These are phyloP conservation scores for Pythium periplocum DNA, from an alignment of 352 stramenopile genomes.

Conservation along the genomic window DNA sequence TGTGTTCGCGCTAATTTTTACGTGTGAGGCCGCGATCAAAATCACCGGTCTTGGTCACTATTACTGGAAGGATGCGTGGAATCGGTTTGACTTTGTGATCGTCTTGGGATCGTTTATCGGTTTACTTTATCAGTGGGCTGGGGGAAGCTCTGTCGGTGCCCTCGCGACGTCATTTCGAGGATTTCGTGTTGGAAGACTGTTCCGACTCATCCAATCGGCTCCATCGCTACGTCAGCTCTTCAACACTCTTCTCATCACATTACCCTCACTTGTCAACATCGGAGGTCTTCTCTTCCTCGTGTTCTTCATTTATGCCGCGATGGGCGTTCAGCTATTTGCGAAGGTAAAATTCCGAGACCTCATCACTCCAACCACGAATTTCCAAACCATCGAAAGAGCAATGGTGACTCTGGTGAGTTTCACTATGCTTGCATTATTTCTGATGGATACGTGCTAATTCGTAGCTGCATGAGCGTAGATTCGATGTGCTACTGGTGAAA, in stretches of 20 bases:
- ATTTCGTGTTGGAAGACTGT: constrained; percentile 75
- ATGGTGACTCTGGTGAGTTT: constrained; percentile 48
- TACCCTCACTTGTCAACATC: constrained; percentile 87
- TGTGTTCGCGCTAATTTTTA: constrained; percentile 81
- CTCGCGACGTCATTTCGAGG: constrained; percentile 68
- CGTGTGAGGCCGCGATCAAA: constrained; percentile 79
- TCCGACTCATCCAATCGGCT: constrained; percentile 68
- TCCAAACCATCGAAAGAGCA: constrained; percentile 75
- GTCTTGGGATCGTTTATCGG: constrained; percentile 44
- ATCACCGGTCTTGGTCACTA: constrained; percentile 64
- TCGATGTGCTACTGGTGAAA: constrained; percentile 88
- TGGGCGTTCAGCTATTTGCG: constrained; percentile 89
- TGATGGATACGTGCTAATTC: constrained; percentile 18
- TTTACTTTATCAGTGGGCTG: constrained; percentile 42
- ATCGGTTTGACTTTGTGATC: constrained; percentile 79
- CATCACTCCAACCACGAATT: constrained; percentile 80
- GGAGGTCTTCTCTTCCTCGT: constrained; percentile 82
- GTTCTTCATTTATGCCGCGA: constrained; percentile 90
- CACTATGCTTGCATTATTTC: background rate
- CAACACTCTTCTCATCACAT: constrained; percentile 81
- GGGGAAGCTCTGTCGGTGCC: constrained; percentile 34
- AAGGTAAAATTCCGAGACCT: constrained; percentile 67
- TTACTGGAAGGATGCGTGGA: constrained; percentile 83
- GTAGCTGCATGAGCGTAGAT: constrained; percentile 31
- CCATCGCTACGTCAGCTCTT: constrained; percentile 81